Evolutionary conservation across 495 filamentous ascomycete genomes (phyloP), one percentile per base, ranked within the genome.

Genomic region (Daldinia vernicosa): DNA sequence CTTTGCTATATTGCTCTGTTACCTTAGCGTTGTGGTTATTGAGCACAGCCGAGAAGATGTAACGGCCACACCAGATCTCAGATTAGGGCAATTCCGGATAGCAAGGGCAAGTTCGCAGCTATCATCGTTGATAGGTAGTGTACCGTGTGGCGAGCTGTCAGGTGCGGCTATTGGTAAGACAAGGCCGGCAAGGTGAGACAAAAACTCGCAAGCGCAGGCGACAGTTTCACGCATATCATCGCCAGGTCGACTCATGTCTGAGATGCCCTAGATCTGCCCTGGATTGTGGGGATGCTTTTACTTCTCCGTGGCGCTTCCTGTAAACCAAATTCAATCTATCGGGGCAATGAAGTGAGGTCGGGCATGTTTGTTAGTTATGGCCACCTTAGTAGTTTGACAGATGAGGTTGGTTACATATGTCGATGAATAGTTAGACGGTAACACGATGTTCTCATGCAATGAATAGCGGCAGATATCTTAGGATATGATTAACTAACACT

Each of bases 171-270:
- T 71, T 67, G 63, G 60, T 53, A 60, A 63, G 53, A 67, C 69
- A 63, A 54, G 28, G 15, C 53, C 47, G 60, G 39, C 53, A 43
- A 63, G 11, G 67, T 71, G 59, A 71, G 69, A 71, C 69, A 72
- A 19, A 17, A 30, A 15, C 26, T 54, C 69, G 63, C 63, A 59
- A 59, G 53, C 27, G 30, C 50, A 67, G 56, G 30, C 40, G 40
- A 7, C 30, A 14, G 30, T 17, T 32, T 24, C 35, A 52, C 54
- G 30, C 45, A 64, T 62, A 68, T 50, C 30, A 22, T n/a, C 33
- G 6, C 28, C n/a, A 55, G 65, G 57, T 56, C 32, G 52, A 35
- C 47, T 22, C 11, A 37, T 37, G 40, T 62, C 37, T 57, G 22
- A n/a, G 50, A 62, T 63, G 7, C 30, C 32, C 39, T n/a, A 22